Conservation (phyloP, 1,284 basidiomycete genomes). For the Ustilago hordei region DNA sequence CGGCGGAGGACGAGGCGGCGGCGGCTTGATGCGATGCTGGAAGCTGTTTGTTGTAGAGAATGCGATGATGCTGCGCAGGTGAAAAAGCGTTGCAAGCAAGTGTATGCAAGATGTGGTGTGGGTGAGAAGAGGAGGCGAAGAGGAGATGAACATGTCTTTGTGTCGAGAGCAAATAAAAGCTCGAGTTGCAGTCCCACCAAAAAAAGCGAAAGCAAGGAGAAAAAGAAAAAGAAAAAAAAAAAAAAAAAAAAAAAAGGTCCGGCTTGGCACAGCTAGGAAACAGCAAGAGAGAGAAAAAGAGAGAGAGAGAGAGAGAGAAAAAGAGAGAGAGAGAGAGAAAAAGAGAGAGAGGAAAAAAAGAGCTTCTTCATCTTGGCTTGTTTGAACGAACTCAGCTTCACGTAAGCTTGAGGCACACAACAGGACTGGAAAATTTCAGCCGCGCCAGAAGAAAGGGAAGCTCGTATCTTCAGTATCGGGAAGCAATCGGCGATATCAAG, state of each 20-base stretch:
- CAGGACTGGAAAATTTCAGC: constrained; percentile 5
- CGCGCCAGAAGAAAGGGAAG: constrained; percentile 11
- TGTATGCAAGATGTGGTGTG: constrained; percentile 4
- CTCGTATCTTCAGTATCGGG: neutral
- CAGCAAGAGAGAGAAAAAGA: no score
- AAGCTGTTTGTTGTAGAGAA: neutral
- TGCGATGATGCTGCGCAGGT: neutral
- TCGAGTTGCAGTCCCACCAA: neutral
- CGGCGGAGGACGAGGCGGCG: neutral
- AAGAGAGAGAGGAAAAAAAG: neutral
- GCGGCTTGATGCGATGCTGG: constrained; percentile 6
- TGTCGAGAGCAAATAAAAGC: neutral
- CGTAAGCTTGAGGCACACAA: neutral
- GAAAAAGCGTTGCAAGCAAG: constrained; percentile 1
- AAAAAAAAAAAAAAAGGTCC: neutral
- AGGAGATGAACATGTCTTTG: neutral
- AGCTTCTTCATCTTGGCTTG: neutral
- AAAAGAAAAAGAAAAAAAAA: neutral
- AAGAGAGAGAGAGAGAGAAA: neutral
- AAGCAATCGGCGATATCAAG: neutral
- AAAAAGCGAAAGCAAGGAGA: neutral
- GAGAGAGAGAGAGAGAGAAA: neutral
- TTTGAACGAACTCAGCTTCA: neutral
- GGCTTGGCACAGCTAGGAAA: neutral
- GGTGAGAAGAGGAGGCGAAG: neutral